Evolutionary conservation across 768 basidiomycete genomes (phyloP).

Genomic region (Tricholoma terreum): DNA sequence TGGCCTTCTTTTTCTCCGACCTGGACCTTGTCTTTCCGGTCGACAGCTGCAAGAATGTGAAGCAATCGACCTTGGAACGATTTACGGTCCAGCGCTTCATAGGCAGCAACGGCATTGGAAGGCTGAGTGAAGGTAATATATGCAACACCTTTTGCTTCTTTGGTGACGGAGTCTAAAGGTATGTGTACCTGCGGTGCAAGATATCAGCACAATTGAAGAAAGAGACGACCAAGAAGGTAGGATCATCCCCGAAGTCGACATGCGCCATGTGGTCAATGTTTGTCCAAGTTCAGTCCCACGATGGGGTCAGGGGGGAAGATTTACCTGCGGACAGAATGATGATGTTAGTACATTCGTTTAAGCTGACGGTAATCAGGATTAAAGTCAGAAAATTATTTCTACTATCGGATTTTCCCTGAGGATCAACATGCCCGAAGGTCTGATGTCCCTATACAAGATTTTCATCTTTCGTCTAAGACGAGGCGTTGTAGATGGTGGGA

Average conservation of each 20-base stretch:
- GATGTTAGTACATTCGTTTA: conserved; percentile 5
- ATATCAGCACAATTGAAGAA: not conserved
- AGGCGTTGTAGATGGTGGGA: not conserved
- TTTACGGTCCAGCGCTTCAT: conserved; percentile 71
- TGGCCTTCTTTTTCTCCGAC: conserved; percentile 41
- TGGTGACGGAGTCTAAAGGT: conserved; percentile 43
- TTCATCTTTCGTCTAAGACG: conserved; percentile 32
- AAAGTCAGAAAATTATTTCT: conserved; percentile 43
- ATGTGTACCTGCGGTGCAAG: conserved; percentile 41
- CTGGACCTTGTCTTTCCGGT: conserved; percentile 49
- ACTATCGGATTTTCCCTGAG: conserved; percentile 60
- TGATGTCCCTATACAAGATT: conserved; percentile 62
- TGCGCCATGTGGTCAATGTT: conserved; percentile 30
- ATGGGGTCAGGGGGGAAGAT: conserved; percentile 2
- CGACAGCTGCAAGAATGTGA: conserved; percentile 85
- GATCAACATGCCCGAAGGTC: conserved; percentile 61
- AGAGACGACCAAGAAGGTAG: conserved; percentile 18
- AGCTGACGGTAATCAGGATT: conserved; percentile 21
- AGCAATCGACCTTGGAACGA: conserved; percentile 90
- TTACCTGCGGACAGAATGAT: conserved; percentile 27
- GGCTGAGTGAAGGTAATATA: conserved; percentile 46
- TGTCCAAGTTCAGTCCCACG: conserved; percentile 33
- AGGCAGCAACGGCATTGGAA: conserved; percentile 58
- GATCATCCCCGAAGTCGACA: conserved; percentile 35
- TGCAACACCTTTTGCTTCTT: conserved; percentile 48